phyloP scores from a whole-genome alignment of 2,329 filamentous ascomycete species.

The Elsinoe arachidis region DNA sequence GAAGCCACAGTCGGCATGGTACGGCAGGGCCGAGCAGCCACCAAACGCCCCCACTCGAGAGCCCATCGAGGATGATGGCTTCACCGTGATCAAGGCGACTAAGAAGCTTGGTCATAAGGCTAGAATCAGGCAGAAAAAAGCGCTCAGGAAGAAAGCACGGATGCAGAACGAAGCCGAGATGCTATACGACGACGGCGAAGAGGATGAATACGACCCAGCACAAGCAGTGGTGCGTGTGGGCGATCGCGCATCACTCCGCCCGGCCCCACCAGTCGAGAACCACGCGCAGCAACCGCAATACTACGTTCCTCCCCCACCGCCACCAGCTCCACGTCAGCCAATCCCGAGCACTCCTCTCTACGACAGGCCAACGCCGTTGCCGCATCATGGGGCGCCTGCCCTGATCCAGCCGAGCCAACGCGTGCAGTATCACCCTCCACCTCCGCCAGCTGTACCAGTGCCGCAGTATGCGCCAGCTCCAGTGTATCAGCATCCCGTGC shows the following conservation, averaged over 20 bases:
- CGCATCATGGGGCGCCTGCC: conserved; percentile 7
- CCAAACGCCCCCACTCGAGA: too few relatives aligned
- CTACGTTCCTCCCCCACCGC: neutral
- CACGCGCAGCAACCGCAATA: neutral
- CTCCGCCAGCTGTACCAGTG: neutral
- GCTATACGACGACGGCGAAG: neutral
- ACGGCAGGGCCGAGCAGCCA: too few relatives aligned
- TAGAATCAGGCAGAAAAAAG: neutral
- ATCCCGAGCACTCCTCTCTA: neutral
- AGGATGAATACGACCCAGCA: conserved; percentile 2
- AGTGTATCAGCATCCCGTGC: neutral
- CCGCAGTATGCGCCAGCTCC: neutral
- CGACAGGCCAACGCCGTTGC: conserved; percentile 1
- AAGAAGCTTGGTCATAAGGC: neutral
- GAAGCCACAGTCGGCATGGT: too few relatives aligned
- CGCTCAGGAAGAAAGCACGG: neutral
- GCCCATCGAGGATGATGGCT: too few relatives aligned
- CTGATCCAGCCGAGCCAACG: conserved; percentile 9
- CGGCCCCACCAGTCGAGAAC: neutral
- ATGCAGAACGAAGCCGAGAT: neutral
- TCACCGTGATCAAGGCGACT: neutral
- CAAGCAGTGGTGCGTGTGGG: neutral
- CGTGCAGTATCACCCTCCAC: neutral
- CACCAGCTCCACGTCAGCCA: neutral
- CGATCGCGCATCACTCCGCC: neutral